These are phyloP conservation scores for Saturnispora diversa DNA, from an alignment of 805 yeast genomes.

Conservation along the genomic window DNA sequence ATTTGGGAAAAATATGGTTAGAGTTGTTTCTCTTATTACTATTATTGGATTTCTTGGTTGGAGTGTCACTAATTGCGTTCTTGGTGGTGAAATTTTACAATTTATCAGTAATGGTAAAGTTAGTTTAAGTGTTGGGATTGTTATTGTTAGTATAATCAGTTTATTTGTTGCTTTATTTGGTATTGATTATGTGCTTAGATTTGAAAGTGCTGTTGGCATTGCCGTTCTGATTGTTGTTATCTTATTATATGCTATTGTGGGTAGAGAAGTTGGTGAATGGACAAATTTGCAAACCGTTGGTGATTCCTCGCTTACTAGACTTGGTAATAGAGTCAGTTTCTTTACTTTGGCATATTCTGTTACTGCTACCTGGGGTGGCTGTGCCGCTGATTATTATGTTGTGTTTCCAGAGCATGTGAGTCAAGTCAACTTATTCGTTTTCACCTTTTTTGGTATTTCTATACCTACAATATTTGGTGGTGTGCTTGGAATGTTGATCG, in stretches of 20 bases:
- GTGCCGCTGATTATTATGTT: slow-evolving; percentile 78
- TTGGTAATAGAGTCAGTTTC: slow-evolving; percentile 66
- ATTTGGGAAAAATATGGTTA: slow-evolving; percentile 83
- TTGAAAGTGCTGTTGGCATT: slow-evolving; percentile 58
- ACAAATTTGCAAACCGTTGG: slow-evolving; percentile 32
- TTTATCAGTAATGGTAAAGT: slow-evolving; percentile 57
- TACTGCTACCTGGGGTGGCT: slow-evolving; percentile 84
- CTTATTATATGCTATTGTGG: slow-evolving; percentile 55
- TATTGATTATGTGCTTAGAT: slow-evolving; percentile 57
- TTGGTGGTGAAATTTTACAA: slow-evolving; percentile 77
- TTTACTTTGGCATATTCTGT: slow-evolving; percentile 68
- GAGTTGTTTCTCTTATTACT: slow-evolving; percentile 62
- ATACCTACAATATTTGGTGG: slow-evolving; percentile 74
- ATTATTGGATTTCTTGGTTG: slow-evolving; percentile 81
- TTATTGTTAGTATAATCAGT: slow-evolving; percentile 58
- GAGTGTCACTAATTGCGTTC: slow-evolving; percentile 85
- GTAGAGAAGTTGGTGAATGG: slow-evolving; percentile 35
- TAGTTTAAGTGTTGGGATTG: slow-evolving; percentile 66
- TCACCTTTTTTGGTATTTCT: slow-evolving; percentile 60
- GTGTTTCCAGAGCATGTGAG: slow-evolving; percentile 68
- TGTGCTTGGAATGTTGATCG: slow-evolving; percentile 60
- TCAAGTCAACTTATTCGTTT: slow-evolving; percentile 41
- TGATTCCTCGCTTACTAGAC: slow-evolving; percentile 33
- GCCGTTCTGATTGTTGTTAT: slow-evolving; percentile 64
- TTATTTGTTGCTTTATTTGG: slow-evolving; percentile 71